Base-by-base conservation (phyloP, 2,329 filamentous ascomycete genomes). In the Fusarium lateritium region DNA sequence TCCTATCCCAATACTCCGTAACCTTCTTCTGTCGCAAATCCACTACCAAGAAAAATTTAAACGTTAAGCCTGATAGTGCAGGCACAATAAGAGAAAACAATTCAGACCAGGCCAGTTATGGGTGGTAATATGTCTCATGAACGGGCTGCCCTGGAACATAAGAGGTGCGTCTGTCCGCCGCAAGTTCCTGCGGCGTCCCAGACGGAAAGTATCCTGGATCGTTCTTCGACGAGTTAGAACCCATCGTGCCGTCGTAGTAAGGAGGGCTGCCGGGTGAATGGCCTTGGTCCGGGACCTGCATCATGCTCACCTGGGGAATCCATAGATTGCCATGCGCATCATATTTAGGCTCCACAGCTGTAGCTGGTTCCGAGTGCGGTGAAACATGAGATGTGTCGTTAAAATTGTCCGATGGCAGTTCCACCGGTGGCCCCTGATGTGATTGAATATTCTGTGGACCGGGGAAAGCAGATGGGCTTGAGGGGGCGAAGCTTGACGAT, bases 261-360 rank as follows among this genome's bases (percentile, higher is more conserved):
- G 53, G 53, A 46, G 69, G 62, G 33, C 62, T 68, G 26, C 62
- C 58, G 24, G 71, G 72, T 24, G 72, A 72, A 40, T 58, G 55
- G 24, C 63, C 31, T 52, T 65, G 73, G 50, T 52, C 62, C 38
- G 69, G 65, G 43, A 70, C 58, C 42, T 75, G 73, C 55, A 79
- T 66, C 67, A 76, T 76, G 56, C 76, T 77, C 45, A 78, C 77
- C 45, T 79, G 77, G 17, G 76, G 76, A 56, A 76, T 53, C 78
- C 78, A 79, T 15, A 77, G 47, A 45, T 76, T 77, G 42, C 75
- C 75, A 43, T 78, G 71, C 19, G 69, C 73, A 59, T 78, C 76
- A 19, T 77, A 71, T 62, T 78, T 78, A 21, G 74, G 72, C 56
- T 69, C 68, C n/a, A 67, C 45, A 43, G 31, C 64, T 46, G 42